Evolutionary conservation across 805 yeast species (phyloP).

Genomic region (Lipomyces oligophaga): DNA sequence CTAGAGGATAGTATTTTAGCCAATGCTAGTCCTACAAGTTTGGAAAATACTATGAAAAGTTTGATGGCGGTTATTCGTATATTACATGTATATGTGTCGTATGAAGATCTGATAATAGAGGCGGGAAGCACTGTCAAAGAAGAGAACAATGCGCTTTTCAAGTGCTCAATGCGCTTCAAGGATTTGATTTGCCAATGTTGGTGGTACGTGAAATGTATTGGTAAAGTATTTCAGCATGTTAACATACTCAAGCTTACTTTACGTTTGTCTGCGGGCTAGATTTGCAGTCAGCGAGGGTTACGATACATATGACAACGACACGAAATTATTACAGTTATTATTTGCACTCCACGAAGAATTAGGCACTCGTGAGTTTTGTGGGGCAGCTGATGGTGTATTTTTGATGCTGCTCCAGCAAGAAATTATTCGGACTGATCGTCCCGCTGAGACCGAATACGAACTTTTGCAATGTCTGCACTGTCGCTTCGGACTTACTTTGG

Average conservation of each 20-base stretch:
- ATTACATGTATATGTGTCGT: constrained; percentile 37
- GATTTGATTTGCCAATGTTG: constrained; percentile 38
- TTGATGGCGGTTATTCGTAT: constrained; percentile 35
- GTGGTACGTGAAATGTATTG: constrained; percentile 28
- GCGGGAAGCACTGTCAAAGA: constrained; percentile 34
- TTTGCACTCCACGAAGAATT: constrained; percentile 67
- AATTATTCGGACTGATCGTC: constrained; percentile 44
- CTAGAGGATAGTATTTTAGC: constrained; percentile 8
- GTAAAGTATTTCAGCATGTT: background rate
- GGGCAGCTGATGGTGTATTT: constrained; percentile 57
- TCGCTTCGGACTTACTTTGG: constrained; percentile 62
- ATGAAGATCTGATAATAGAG: constrained; percentile 37
- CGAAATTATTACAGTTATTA: constrained; percentile 45
- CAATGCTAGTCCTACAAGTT: background rate
- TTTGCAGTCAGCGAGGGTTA: constrained; percentile 23
- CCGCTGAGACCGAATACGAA: constrained; percentile 54
- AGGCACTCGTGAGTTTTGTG: constrained; percentile 69
- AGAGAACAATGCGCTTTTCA: constrained; percentile 36
- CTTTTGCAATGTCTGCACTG: constrained; percentile 76
- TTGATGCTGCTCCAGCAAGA: constrained; percentile 56
- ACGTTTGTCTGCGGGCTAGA: constrained; percentile 39
- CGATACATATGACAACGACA: constrained; percentile 7
- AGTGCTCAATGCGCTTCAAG: constrained; percentile 32
- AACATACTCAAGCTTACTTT: constrained; percentile 26
- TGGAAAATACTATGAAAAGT: constrained; percentile 14